A percentile compares a stretch with the other conserved stretches of the same genome.
Conservation (phyloP, 2,329 filamentous ascomycete genomes). For the Blastomyces gilchristii region DNA sequence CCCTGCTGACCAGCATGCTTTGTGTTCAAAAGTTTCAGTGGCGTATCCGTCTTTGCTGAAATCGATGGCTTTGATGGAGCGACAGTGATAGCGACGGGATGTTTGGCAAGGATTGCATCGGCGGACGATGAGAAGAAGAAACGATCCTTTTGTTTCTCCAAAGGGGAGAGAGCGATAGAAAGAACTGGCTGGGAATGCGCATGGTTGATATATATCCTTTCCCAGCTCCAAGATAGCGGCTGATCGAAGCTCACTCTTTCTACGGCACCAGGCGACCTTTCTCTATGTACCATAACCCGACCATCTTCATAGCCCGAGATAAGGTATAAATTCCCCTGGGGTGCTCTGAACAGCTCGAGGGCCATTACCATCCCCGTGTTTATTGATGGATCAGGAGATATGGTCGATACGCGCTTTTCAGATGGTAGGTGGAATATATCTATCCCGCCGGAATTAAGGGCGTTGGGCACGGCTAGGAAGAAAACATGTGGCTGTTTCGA, state of each 20-base stretch:
- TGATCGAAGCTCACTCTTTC: conserved; percentile 18
- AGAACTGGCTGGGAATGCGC: conserved; percentile 72
- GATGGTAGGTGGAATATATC: conserved; percentile 77
- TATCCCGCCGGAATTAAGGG: conserved; percentile 61
- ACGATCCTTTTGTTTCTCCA: conserved; percentile 22
- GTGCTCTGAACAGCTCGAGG: conserved; percentile 49
- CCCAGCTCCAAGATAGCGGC: conserved; percentile 36
- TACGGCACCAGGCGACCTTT: conserved; percentile 32
- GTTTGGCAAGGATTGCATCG: conserved; percentile 67
- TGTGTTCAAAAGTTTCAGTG: conserved; percentile 58
- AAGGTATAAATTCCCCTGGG: conserved; percentile 45
- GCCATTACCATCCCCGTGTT: conserved; percentile 76
- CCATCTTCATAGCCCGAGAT: conserved; percentile 81
- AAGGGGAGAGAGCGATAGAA: conserved; percentile 52
- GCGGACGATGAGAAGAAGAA: conserved; percentile 73
- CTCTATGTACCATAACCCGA: conserved; percentile 54
- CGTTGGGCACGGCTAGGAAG: conserved; percentile 65
- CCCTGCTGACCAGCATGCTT: conserved; percentile 87
- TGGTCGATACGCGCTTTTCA: conserved; percentile 55
- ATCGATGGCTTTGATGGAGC: conserved; percentile 7
- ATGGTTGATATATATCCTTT: conserved; percentile 52
- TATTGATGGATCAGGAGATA: conserved; percentile 37
- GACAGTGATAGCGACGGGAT: conserved; percentile 56
- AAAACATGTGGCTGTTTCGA: conserved; percentile 31
- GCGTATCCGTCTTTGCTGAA: conserved; percentile 21